These are phyloP conservation scores for Otatea glauca DNA, from an alignment of 176 grass and related monocot genomes.

Conservation along the genomic window DNA sequence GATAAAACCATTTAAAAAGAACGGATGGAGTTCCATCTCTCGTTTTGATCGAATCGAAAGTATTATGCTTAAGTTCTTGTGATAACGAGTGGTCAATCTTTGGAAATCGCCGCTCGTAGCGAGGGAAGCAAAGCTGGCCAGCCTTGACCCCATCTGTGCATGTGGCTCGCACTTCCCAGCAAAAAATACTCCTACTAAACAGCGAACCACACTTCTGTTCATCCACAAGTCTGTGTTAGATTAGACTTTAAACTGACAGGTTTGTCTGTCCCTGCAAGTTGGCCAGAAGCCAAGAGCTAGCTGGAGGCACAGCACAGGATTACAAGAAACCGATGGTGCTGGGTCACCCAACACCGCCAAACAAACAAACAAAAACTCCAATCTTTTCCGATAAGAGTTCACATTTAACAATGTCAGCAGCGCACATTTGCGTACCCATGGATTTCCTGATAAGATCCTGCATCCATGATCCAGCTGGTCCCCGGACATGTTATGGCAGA, in stretches of 20 bases:
- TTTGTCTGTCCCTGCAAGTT: background rate
- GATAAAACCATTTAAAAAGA: no score
- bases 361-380: background rate
- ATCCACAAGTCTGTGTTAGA: background rate
- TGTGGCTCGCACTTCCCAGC: background rate
- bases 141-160: background rate
- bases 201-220: background rate
- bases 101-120: background rate
- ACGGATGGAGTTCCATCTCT: background rate
- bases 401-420: background rate
- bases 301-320: background rate
- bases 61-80: constrained; percentile 18
- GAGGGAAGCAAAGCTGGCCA: constrained; percentile 21
- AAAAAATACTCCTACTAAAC: background rate
- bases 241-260: background rate
- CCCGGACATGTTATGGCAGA: background rate
- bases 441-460: constrained; percentile 42
- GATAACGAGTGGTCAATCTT: background rate
- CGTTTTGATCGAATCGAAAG: background rate
- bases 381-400: constrained; percentile 31
- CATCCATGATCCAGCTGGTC: constrained; percentile 16
- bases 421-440: background rate
- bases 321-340: background rate
- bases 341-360: background rate
- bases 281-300: background rate